A percentile compares a stretch with the other conserved stretches of the same genome.
phyloP scores from a whole-genome alignment of 73 alveolate species.

The Uronychia binucleata region DNA sequence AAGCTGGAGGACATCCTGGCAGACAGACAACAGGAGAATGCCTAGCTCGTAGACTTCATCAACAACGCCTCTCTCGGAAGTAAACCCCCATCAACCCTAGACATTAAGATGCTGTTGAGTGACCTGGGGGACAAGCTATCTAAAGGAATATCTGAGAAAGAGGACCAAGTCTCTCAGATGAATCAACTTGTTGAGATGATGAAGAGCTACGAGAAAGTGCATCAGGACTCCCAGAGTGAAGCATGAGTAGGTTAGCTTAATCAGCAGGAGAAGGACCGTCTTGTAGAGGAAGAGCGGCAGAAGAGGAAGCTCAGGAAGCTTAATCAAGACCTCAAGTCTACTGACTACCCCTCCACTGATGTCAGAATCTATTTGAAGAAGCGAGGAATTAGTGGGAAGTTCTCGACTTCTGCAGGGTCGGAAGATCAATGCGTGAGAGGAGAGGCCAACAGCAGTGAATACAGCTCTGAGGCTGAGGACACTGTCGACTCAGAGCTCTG shows the following conservation, averaged over 20 bases:
- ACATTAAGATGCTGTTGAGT: not conserved
- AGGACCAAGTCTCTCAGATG: not conserved
- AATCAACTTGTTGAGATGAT: not conserved
- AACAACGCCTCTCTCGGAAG: not conserved
- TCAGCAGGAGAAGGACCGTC: not conserved
- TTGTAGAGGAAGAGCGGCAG: not conserved
- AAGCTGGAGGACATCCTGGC: not conserved
- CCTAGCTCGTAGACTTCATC: not conserved
- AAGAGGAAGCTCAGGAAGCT: slow-evolving; percentile 1
- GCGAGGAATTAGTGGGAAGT: not conserved
- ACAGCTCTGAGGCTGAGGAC: not conserved
- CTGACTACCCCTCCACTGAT: not conserved
- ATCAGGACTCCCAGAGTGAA: not conserved
- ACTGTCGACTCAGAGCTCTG: not conserved
- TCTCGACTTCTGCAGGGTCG: not conserved
- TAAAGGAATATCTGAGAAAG: not conserved
- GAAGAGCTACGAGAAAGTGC: not conserved
- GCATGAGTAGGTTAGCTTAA: not conserved
- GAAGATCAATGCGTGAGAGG: too few relatives aligned
- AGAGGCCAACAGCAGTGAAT: not conserved
- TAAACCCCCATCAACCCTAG: not conserved
- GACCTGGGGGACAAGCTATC: not conserved
- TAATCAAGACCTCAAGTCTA: not conserved
- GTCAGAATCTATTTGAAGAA: not conserved
- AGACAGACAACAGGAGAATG: not conserved